Base-by-base conservation (phyloP, 2,329 filamentous ascomycete species). In the Penicillium sp. region DNA sequence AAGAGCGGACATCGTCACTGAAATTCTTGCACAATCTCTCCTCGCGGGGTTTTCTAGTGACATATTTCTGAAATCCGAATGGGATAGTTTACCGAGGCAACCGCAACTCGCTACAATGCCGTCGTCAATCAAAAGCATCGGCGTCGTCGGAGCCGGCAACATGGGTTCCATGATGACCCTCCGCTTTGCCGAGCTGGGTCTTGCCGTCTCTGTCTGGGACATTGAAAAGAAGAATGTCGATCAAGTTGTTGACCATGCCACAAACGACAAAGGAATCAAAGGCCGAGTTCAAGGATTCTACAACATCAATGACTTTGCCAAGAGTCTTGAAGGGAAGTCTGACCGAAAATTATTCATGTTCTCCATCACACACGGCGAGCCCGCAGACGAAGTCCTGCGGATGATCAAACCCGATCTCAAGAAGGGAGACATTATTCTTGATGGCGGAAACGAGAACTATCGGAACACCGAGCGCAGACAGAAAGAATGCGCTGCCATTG, bases 361-460 rank as follows among this genome's bases (percentile, higher is more conserved):
- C 53, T 74, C 72, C 6, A 71, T 75, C 47, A 75, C 73, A 5
- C 72, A 75, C 43, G 73, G 73, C 8, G 54, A 65, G 4, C 71
- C 73, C 0, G 72, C 72, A 2, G 73, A 75, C 48, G 68, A 65
- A 0, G 69, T 73, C 4, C 54, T 75, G 22, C 56, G 43, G 14
- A 65, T 66, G 62, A 68, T 85, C 27, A 75, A 78, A 59, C 75
- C 77, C 1, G 75, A 82, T 56, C 72, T 90, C 3, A 76, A 79
- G 16, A 75, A 75, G 42, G 83, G 82, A 13, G 87, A 90, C 65
- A 83, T 89, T 48, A 83, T 90, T 50, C 77, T 90, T 31, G 87
- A 89, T 64, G 84, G 83, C 9, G 84, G 83, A 0, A 90, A 89
- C 62, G 86, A 90, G 69, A 78, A 87, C 65, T 89, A 84, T 71